A percentile compares a stretch with the other conserved stretches of the same genome.
Evolutionary conservation across 768 basidiomycete genomes (phyloP).

Genomic region (Cyclocybe cylindracea): DNA sequence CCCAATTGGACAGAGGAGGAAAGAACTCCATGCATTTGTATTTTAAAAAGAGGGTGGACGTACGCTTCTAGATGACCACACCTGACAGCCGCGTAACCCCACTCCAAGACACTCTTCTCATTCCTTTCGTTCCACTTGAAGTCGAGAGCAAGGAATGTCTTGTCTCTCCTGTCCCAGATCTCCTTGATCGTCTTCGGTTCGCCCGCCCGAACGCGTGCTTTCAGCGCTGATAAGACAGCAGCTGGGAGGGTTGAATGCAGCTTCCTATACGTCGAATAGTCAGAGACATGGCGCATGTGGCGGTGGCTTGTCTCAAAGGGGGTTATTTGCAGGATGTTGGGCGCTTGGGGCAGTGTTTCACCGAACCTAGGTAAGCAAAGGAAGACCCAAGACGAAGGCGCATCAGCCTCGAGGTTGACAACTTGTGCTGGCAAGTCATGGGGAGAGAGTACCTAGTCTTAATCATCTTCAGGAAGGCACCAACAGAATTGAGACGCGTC

Average conservation of each 20-base stretch:
- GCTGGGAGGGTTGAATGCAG: slow-evolving; percentile 72
- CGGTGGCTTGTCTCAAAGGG: slow-evolving; percentile 71
- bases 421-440: not conserved
- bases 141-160: slow-evolving; percentile 74
- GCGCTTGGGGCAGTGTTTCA: slow-evolving; percentile 69
- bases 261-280: slow-evolving; percentile 69
- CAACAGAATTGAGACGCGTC: slow-evolving; percentile 69
- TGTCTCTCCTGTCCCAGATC: slow-evolving; percentile 69
- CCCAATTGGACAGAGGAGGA: not conserved
- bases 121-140: slow-evolving; percentile 80
- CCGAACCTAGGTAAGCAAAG: slow-evolving; percentile 53
- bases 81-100: slow-evolving; percentile 80
- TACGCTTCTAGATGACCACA: slow-evolving; percentile 73
- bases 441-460: slow-evolving; percentile 59
- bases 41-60: slow-evolving; percentile 26
- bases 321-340: slow-evolving; percentile 67
- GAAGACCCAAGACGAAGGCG: not conserved
- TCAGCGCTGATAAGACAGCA: slow-evolving; percentile 63
- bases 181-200: slow-evolving; percentile 64
- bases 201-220: slow-evolving; percentile 63
- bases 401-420: slow-evolving; percentile 1
- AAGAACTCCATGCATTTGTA: slow-evolving; percentile 5
- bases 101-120: slow-evolving; percentile 67
- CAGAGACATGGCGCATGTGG: slow-evolving; percentile 70
- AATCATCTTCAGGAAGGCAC: slow-evolving; percentile 83